Evolutionary conservation across 2,329 filamentous ascomycete genomes (phyloP).

Genomic region (Trichoderma arundinaceum): DNA sequence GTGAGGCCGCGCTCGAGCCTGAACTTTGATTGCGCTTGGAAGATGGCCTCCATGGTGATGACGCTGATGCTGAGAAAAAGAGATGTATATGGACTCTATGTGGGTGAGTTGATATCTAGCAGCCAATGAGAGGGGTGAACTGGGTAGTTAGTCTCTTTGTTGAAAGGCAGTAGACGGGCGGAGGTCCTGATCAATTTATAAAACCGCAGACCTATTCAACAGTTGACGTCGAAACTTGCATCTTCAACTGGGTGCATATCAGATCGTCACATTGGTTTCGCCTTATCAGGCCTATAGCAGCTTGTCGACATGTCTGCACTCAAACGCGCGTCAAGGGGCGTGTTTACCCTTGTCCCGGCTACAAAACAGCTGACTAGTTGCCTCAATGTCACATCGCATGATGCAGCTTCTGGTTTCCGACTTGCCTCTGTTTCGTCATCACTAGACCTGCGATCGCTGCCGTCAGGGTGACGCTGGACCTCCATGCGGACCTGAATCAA

Average conservation of each 20-base stretch:
- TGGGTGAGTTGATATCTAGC: neutral
- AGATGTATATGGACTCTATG: neutral
- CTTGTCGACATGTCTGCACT: no score
- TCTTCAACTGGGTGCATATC: neutral
- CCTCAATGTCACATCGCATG: constrained; percentile 2
- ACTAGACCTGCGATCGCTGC: neutral
- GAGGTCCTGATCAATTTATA: no score
- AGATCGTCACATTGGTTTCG: constrained; percentile 5
- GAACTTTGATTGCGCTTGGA: constrained; percentile 22
- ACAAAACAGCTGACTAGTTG: constrained; percentile 10
- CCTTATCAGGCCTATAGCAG: neutral
- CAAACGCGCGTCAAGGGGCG: neutral
- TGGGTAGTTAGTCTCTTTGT: no score
- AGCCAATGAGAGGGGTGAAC: neutral
- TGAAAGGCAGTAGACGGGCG: no score
- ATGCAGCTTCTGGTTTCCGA: neutral
- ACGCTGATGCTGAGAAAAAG: neutral
- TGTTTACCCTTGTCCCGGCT: neutral
- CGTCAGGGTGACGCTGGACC: constrained; percentile 25
- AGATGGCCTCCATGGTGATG: constrained; percentile 9
- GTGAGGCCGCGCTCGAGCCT: constrained; percentile 19
- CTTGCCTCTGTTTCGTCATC: neutral
- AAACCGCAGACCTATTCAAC: neutral
- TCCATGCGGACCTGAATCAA: neutral
- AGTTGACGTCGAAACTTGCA: neutral